Evolutionary conservation across 495 filamentous ascomycete species (phyloP).

Genomic region (Opeltia flavorubescens): DNA sequence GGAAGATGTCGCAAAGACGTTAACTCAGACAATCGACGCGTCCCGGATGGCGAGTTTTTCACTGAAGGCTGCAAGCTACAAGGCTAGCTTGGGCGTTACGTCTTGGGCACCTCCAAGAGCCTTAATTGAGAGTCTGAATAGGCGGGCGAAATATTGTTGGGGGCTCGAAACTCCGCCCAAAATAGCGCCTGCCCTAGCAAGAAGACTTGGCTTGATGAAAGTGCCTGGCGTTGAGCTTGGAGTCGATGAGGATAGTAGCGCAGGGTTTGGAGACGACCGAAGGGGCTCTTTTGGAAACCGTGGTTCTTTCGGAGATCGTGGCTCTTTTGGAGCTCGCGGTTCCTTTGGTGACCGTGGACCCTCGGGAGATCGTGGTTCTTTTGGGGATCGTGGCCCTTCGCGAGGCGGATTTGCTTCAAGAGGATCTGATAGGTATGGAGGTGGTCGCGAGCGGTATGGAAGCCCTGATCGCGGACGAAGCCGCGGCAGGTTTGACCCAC

Average conservation of each 20-base stretch:
- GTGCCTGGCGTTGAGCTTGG: conserved; percentile 34
- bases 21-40: conserved; percentile 24
- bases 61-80: conserved; percentile 40
- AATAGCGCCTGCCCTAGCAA: conserved; percentile 27
- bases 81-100: conserved; percentile 30
- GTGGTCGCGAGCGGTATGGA: not conserved
- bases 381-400: too few relatives aligned
- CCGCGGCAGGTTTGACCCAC: not conserved
- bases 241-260: conserved; percentile 7
- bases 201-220: conserved; percentile 31
- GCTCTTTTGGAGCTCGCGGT: not conserved
- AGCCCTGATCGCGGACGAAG: not conserved
- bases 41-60: conserved; percentile 19
- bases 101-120: conserved; percentile 18
- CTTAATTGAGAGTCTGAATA: conserved; percentile 44
- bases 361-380: not conserved
- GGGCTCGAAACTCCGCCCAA: conserved; percentile 43
- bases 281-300: conserved; percentile 5
- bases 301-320: conserved; percentile 9
- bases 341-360: not conserved
- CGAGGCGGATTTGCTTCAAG: not conserved
- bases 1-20: conserved; percentile 18
- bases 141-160: conserved; percentile 45
- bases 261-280: conserved; percentile 1
- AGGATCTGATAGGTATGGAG: not conserved